These are phyloP conservation scores for Nasturtium officinale DNA, from an alignment of 345 rosid genomes.

Conservation along the genomic window DNA sequence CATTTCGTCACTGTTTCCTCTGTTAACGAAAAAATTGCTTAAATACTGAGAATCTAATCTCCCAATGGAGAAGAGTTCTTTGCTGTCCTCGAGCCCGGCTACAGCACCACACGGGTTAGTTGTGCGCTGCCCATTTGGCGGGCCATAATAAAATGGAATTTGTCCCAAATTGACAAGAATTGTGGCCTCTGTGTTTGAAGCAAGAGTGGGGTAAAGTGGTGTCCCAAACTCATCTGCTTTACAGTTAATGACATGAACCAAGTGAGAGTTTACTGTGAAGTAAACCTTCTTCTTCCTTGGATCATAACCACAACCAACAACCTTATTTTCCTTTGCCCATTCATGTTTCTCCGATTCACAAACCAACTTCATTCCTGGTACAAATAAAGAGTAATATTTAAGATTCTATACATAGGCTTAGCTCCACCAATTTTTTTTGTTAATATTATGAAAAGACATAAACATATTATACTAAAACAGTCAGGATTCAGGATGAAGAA, in stretches of 20 bases:
- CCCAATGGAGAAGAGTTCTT: constrained; percentile 87
- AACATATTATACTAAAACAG: not conserved
- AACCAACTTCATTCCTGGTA: constrained; percentile 68
- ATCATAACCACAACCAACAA: constrained; percentile 50
- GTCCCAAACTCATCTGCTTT: constrained; percentile 45
- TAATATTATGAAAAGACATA: not conserved
- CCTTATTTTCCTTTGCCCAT: constrained; percentile 39
- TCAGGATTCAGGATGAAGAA: not conserved
- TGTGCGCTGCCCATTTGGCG: constrained; percentile 41
- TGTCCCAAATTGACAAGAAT: constrained; percentile 45
- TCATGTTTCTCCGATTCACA: constrained; percentile 41
- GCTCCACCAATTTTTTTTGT: not conserved
- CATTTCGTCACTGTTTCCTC: constrained; percentile 46
- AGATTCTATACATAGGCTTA: not conserved
- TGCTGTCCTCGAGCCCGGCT: constrained; percentile 76
- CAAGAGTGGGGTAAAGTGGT: constrained; percentile 46
- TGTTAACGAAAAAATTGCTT: constrained; percentile 47
- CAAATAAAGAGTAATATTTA: not conserved
- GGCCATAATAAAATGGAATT: constrained; percentile 38
- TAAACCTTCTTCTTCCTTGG: constrained; percentile 45
- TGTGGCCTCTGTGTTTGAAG: constrained; percentile 34
- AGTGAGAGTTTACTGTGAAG: constrained; percentile 44
- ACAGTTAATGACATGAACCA: constrained; percentile 44
- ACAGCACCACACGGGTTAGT: constrained; percentile 50
- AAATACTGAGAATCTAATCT: constrained; percentile 87